Evolutionary conservation across 2,329 filamentous ascomycete species (phyloP).

Genomic region (Botryotinia convoluta): DNA sequence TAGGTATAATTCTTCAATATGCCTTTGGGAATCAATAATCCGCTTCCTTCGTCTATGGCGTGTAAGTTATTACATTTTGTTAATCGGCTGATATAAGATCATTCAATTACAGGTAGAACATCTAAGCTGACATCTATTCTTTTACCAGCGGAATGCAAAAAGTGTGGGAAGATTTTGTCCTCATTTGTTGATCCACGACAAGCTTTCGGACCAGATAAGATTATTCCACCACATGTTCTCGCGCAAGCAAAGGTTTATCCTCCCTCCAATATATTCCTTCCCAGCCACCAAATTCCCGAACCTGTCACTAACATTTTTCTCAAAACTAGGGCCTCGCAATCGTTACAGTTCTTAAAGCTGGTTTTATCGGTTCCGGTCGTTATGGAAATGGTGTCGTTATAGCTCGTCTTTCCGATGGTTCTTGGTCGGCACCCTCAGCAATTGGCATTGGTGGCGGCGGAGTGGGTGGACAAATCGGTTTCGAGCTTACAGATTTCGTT

Average conservation of each 20-base stretch:
- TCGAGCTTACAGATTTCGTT: constrained; percentile 90
- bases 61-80: constrained; percentile 50
- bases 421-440: constrained; percentile 78
- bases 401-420: constrained; percentile 71
- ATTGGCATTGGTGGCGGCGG: constrained; percentile 79
- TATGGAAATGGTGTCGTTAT: constrained; percentile 83
- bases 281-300: not conserved
- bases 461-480: constrained; percentile 82
- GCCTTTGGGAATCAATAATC: constrained; percentile 63
- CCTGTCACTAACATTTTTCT: constrained; percentile 19
- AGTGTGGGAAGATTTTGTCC: constrained; percentile 90
- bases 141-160: constrained; percentile 84
- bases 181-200: constrained; percentile 94
- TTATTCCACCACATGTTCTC: constrained; percentile 88
- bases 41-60: constrained; percentile 64
- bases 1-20: constrained; percentile 19
- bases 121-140: constrained; percentile 19
- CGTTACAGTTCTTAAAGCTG: constrained; percentile 82
- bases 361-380: constrained; percentile 78
- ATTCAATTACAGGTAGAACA: not conserved
- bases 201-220: constrained; percentile 91
- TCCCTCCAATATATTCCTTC: not conserved
- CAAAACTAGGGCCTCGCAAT: constrained; percentile 69
- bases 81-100: constrained; percentile 20
- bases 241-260: constrained; percentile 77